These are phyloP conservation scores for Diplodia intermedia DNA, from an alignment of 2,329 filamentous ascomycete species.

Conservation along the genomic window DNA sequence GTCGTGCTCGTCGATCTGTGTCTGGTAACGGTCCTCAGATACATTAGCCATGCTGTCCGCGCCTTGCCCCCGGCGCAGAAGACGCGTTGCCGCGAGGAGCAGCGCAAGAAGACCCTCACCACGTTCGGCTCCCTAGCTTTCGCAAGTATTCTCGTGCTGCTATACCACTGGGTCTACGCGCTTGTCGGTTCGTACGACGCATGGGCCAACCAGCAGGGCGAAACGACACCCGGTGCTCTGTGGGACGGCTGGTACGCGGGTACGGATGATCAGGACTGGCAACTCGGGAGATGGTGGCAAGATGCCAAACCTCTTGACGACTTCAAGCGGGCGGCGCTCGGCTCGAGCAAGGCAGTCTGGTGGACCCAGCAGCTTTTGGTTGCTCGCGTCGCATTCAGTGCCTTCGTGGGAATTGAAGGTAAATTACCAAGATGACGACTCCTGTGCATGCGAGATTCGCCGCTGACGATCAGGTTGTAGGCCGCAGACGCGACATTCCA, in stretches of 20 bases:
- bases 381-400: slow-evolving; percentile 61
- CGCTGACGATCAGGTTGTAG: slow-evolving; percentile 39
- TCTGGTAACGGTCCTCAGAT: slow-evolving; percentile 42
- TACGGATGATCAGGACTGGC: slow-evolving; percentile 41
- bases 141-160: slow-evolving; percentile 54
- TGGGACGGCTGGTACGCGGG: slow-evolving; percentile 51
- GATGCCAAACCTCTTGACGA: slow-evolving; percentile 61
- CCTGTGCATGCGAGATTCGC: neutral
- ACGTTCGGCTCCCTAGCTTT: slow-evolving; percentile 56
- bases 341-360: slow-evolving; percentile 64
- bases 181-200: slow-evolving; percentile 57
- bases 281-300: slow-evolving; percentile 61
- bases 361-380: slow-evolving; percentile 68
- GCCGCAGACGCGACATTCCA: slow-evolving; percentile 62
- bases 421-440: slow-evolving; percentile 19
- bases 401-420: slow-evolving; percentile 66
- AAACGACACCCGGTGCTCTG: slow-evolving; percentile 51
- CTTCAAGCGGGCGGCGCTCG: slow-evolving; percentile 62
- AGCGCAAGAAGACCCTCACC: slow-evolving; percentile 43
- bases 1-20: slow-evolving; percentile 43
- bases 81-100: slow-evolving; percentile 44
- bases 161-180: slow-evolving; percentile 54
- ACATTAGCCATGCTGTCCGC: slow-evolving; percentile 43
- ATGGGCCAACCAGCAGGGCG: slow-evolving; percentile 56
- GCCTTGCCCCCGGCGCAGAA: slow-evolving; percentile 44